These are phyloP conservation scores for Xylariaceae sp. DNA, from an alignment of 2,329 filamentous ascomycete species.

Conservation along the genomic window DNA sequence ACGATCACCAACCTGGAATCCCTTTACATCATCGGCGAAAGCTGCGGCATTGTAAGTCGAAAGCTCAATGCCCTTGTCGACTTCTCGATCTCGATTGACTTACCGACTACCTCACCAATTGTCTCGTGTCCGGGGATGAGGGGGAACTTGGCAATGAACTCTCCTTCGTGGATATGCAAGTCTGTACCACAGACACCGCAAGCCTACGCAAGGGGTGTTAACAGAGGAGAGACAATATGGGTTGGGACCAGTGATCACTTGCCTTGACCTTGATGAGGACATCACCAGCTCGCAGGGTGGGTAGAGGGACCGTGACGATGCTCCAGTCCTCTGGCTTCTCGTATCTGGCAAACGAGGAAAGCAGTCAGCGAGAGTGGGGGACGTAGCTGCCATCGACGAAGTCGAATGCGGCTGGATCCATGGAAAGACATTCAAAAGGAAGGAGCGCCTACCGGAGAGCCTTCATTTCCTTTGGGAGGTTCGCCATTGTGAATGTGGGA, in stretches of 20 bases:
- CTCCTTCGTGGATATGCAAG: constrained; percentile 61
- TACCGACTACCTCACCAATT: constrained; percentile 57
- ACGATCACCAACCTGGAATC: constrained; percentile 57
- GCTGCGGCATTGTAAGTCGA: constrained; percentile 14
- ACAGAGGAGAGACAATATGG: too few relatives aligned
- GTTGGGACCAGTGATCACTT: constrained; percentile 5
- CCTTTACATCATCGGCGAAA: constrained; percentile 47
- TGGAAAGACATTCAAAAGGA: background rate
- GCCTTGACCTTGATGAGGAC: constrained; percentile 64
- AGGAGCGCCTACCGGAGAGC: constrained; percentile 49
- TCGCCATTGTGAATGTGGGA: constrained; percentile 25
- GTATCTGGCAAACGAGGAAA: constrained; percentile 38
- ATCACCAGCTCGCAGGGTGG: constrained; percentile 55
- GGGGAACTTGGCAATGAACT: constrained; percentile 61
- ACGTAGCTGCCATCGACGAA: too few relatives aligned
- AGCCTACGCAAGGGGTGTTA: constrained; percentile 21
- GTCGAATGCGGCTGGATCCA: too few relatives aligned
- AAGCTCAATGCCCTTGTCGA: background rate
- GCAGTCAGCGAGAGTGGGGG: constrained; percentile 6
- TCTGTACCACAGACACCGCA: constrained; percentile 35
- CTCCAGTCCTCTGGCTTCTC: constrained; percentile 58
- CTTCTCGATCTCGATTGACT: constrained; percentile 5
- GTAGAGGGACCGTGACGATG: constrained; percentile 59
- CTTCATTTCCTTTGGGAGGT: constrained; percentile 41
- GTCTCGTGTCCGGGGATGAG: constrained; percentile 67